phyloP scores from a whole-genome alignment of 2,329 filamentous ascomycete genomes.

The Pyricularia grisea region DNA sequence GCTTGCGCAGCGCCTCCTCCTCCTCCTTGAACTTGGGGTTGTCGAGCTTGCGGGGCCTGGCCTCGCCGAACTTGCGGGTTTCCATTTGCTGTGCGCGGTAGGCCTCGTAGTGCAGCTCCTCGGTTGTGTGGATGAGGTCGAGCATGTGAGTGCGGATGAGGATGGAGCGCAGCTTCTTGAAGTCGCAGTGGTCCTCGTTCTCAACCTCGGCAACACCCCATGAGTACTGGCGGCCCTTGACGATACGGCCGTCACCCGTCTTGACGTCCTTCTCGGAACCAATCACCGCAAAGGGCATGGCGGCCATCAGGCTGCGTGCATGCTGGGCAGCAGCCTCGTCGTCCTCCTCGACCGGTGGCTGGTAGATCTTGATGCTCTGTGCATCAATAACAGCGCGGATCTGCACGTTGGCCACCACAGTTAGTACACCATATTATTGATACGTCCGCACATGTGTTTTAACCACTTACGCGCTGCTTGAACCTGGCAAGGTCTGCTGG shows the following conservation, averaged over 20 bases:
- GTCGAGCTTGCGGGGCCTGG: conserved; percentile 92
- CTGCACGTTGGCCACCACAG: conserved; percentile 31
- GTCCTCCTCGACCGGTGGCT: conserved; percentile 94
- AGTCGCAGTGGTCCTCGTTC: conserved; percentile 99
- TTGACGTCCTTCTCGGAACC: conserved; percentile 99
- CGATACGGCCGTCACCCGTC: conserved; percentile 88
- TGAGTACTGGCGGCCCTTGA: conserved; percentile 97
- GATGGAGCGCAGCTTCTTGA: conserved; percentile 99
- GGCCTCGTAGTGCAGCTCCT: conserved; percentile 98
- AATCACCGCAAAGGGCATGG: conserved; percentile 98
- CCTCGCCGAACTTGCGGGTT: conserved; percentile 98
- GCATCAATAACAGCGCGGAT: conserved; percentile 93
- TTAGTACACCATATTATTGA: neutral
- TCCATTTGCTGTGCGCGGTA: conserved; percentile 99
- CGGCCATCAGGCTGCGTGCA: conserved; percentile 85
- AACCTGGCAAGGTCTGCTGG: conserved; percentile 84
- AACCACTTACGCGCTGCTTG: conserved; percentile 74
- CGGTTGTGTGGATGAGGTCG: conserved; percentile 98
- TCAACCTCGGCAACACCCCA: conserved; percentile 99
- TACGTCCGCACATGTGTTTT: neutral
- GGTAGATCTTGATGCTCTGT: conserved; percentile 99
- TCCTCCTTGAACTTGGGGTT: conserved; percentile 99
- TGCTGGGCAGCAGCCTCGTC: conserved; percentile 94
- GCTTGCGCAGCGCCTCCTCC: conserved; percentile 95
- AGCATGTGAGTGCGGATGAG: conserved; percentile 99